Conservation (phyloP, 1,284 basidiomycete genomes). For the Thecaphora frezii region DNA sequence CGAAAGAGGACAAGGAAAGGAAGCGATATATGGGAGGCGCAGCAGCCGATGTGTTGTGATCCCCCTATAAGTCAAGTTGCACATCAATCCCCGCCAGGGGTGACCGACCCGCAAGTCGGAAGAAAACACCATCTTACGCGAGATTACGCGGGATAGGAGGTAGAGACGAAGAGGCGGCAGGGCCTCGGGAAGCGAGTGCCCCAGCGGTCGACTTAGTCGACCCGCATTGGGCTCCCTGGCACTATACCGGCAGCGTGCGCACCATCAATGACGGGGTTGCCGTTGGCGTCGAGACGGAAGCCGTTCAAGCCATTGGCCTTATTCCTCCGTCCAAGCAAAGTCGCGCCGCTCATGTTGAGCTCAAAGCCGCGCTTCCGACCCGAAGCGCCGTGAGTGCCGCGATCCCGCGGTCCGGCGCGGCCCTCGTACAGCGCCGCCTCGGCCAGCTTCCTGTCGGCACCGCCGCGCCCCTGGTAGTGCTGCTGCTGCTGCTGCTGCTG, state of each 20-base stretch:
- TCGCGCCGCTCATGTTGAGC: constrained; percentile 54
- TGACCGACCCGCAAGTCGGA: too few species aligned
- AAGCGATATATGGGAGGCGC: too few species aligned
- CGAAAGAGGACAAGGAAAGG: too few species aligned
- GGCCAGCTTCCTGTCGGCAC: constrained; percentile 49
- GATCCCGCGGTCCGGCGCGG: constrained; percentile 46
- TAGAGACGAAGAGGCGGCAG: too few species aligned
- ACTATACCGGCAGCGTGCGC: constrained; percentile 31
- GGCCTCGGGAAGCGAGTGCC: neutral
- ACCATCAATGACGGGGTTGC: constrained; percentile 30
- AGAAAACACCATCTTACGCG: too few species aligned
- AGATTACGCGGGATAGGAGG: too few species aligned
- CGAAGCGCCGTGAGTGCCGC: constrained; percentile 20
- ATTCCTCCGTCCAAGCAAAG: constrained; percentile 50
- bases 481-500: constrained; percentile 27
- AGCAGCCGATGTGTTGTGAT: too few species aligned
- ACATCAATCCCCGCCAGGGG: too few species aligned
- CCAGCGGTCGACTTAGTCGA: constrained; percentile 36
- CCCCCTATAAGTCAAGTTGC: too few species aligned
- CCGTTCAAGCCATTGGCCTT: constrained; percentile 15
- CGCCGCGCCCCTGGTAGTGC: constrained; percentile 51
- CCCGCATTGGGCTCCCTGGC: constrained; percentile 45
- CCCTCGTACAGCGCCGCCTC: constrained; percentile 59
- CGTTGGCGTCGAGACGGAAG: constrained; percentile 22
- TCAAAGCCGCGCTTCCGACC: constrained; percentile 46